These are phyloP conservation scores for Hymenoscyphus salicellus DNA, from an alignment of 2,329 filamentous ascomycete genomes.

Conservation along the genomic window DNA sequence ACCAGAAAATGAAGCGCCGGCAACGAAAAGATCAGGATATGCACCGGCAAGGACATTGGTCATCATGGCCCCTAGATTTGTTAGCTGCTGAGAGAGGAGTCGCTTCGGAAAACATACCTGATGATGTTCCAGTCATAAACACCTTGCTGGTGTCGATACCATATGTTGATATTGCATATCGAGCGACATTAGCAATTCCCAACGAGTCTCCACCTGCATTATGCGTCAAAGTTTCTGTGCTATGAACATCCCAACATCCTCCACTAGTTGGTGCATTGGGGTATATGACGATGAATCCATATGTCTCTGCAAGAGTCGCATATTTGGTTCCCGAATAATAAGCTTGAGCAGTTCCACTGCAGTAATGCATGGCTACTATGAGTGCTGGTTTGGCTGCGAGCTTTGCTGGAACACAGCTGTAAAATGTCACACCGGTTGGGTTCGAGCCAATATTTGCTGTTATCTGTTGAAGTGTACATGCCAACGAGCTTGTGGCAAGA, in stretches of 20 bases:
- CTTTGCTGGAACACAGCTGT: slow-evolving; percentile 15
- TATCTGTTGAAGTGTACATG: not conserved
- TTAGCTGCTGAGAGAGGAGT: too few species aligned
- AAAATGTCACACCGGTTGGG: slow-evolving; percentile 13
- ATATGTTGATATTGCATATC: slow-evolving; percentile 49
- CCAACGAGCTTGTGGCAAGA: not conserved
- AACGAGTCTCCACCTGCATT: slow-evolving; percentile 54
- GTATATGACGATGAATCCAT: slow-evolving; percentile 59
- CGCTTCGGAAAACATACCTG: slow-evolving; percentile 28
- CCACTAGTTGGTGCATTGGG: slow-evolving; percentile 49
- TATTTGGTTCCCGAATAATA: slow-evolving; percentile 44
- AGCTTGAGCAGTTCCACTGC: slow-evolving; percentile 40
- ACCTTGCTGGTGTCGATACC: slow-evolving; percentile 48
- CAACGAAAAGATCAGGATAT: slow-evolving; percentile 39
- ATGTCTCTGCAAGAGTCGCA: slow-evolving; percentile 47
- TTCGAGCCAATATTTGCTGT: slow-evolving; percentile 11
- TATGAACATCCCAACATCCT: slow-evolving; percentile 57
- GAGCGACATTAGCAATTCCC: slow-evolving; percentile 55
- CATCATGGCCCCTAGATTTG: slow-evolving; percentile 41
- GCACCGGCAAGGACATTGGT: slow-evolving; percentile 45
- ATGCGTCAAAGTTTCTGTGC: slow-evolving; percentile 48
- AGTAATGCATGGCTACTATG: slow-evolving; percentile 17
- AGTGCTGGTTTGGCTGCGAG: slow-evolving; percentile 12
- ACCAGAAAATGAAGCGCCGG: slow-evolving; percentile 31
- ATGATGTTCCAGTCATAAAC: slow-evolving; percentile 50